These are phyloP conservation scores for Mucuna pruriens DNA, from an alignment of 306 rosid genomes.

Conservation along the genomic window DNA sequence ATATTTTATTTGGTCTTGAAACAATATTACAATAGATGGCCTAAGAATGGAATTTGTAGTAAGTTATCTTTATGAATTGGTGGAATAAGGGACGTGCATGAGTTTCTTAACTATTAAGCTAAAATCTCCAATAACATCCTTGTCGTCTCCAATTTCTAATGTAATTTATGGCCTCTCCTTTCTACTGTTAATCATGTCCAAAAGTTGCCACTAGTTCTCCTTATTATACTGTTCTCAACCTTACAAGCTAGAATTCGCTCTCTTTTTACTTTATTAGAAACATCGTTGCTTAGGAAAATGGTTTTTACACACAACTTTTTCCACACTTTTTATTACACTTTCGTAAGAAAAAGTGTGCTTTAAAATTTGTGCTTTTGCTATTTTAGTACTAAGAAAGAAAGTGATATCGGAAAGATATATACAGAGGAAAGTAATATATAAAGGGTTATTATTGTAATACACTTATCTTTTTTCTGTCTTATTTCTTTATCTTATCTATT, in stretches of 20 bases:
- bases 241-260: neutral
- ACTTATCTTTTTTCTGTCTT: too few relatives aligned
- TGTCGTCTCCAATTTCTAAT: constrained; percentile 28
- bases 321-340: neutral
- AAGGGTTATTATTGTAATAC: too few relatives aligned
- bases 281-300: constrained; percentile 9
- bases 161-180: constrained; percentile 20
- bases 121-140: constrained; percentile 29
- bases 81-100: constrained; percentile 21
- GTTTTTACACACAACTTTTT: constrained; percentile 20
- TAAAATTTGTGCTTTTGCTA: neutral
- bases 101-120: constrained; percentile 45
- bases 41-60: neutral
- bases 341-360: neutral
- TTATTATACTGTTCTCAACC: neutral
- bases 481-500: too few relatives aligned
- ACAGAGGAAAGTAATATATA: neutral
- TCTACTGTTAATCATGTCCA: constrained; percentile 33
- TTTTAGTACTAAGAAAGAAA: neutral
- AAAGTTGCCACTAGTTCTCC: constrained; percentile 35
- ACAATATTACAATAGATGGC: neutral
- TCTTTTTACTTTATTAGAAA: constrained; percentile 20
- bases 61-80: neutral
- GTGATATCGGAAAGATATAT: neutral
- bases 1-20: neutral